Conservation (phyloP, 2,329 filamentous ascomycete genomes). For the Aspergillus arachidicola region DNA sequence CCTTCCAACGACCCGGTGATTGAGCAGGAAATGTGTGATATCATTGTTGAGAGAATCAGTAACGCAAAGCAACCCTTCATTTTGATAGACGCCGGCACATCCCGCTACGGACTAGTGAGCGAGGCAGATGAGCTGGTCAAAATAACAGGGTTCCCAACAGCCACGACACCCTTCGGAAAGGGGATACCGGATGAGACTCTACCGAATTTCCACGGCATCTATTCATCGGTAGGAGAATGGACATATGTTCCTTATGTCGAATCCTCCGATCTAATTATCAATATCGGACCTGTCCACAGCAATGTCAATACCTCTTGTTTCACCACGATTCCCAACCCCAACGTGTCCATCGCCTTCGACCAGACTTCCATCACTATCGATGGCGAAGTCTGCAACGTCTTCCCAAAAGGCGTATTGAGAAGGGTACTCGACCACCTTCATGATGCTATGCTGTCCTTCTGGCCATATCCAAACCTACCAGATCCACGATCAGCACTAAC, state of each 20-base stretch:
- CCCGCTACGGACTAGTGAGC: conserved; percentile 42
- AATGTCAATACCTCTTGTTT: conserved; percentile 67
- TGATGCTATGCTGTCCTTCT: neutral
- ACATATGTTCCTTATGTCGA: conserved; percentile 31
- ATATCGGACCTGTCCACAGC: conserved; percentile 37
- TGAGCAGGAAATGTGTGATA: neutral
- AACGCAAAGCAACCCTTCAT: conserved; percentile 52
- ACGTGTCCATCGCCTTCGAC: conserved; percentile 81
- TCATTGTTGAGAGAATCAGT: conserved; percentile 47
- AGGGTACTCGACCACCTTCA: neutral
- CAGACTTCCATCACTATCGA: conserved; percentile 72
- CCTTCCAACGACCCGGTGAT: conserved; percentile 26
- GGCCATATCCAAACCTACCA: neutral
- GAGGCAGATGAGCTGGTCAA: conserved; percentile 48
- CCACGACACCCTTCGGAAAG: conserved; percentile 53
- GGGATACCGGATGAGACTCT: conserved; percentile 52
- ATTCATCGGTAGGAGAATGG: conserved; percentile 45
- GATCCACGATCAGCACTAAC: neutral
- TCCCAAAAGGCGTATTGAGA: conserved; percentile 52
- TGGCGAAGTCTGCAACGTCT: conserved; percentile 76
- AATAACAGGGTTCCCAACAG: conserved; percentile 50
- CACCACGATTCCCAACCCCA: conserved; percentile 74
- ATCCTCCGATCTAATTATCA: conserved; percentile 41
- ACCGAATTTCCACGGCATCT: conserved; percentile 54
- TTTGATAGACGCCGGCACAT: conserved; percentile 54